These are phyloP conservation scores for Apophysomyces trapeziformis DNA, from an alignment of 371 early-diverging fungal genomes.

Conservation along the genomic window DNA sequence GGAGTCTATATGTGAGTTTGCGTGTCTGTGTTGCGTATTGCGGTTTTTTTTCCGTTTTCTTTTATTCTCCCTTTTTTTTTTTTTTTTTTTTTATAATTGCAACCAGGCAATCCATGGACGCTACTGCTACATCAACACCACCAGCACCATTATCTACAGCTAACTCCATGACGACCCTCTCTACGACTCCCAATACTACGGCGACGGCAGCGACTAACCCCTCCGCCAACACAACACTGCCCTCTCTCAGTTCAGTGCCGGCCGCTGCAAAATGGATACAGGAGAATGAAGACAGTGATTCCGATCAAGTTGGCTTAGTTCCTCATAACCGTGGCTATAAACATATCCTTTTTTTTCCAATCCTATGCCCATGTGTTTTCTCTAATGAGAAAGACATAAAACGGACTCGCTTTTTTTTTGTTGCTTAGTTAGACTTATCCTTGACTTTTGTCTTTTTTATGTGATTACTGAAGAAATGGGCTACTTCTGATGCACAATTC, in stretches of 20 bases:
- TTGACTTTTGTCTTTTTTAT: constrained; percentile 29
- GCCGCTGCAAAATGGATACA: constrained; percentile 36
- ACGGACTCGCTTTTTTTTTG: constrained; percentile 1
- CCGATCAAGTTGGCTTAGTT: constrained; percentile 45
- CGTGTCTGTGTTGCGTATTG: too few species aligned
- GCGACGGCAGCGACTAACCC: not conserved
- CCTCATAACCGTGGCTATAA: constrained; percentile 63
- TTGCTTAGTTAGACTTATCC: constrained; percentile 23
- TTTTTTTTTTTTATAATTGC: too few species aligned
- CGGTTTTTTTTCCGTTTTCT: too few species aligned
- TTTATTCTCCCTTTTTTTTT: too few species aligned
- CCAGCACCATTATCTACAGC: too few species aligned
- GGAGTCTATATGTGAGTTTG: too few species aligned
- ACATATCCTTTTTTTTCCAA: constrained; percentile 57
- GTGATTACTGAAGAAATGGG: constrained; percentile 51
- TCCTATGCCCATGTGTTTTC: too few species aligned
- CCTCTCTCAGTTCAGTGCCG: constrained; percentile 9
- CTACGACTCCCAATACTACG: not conserved
- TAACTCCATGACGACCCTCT: too few species aligned
- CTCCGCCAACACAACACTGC: not conserved
- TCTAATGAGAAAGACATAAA: too few species aligned
- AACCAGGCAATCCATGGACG: too few species aligned
- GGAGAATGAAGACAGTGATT: constrained; percentile 41
- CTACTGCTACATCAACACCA: too few species aligned
- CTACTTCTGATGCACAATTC: constrained; percentile 34